Conservation (phyloP, 2,329 filamentous ascomycete species). For the Exophiala xenobiotica region DNA sequence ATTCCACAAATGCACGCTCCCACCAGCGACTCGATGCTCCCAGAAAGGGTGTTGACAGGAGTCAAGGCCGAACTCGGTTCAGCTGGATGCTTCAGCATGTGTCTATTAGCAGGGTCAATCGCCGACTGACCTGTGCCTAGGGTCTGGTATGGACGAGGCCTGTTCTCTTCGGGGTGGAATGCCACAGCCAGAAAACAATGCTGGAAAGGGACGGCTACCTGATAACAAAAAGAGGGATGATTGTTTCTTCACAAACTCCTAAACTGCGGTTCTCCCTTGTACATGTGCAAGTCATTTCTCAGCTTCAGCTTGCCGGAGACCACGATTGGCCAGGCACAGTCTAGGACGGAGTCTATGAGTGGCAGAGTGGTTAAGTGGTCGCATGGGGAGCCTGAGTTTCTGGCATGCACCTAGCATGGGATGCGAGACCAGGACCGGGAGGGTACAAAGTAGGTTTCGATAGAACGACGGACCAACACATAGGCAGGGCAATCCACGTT, state of each 20-base stretch:
- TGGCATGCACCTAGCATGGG: conserved; percentile 24
- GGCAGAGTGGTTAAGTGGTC: conserved; percentile 13
- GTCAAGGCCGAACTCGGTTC: background rate
- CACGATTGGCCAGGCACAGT: conserved; percentile 22
- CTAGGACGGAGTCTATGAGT: conserved; percentile 10
- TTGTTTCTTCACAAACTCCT: background rate
- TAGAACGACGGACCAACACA: conserved; percentile 12
- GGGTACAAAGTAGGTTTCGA: conserved; percentile 11
- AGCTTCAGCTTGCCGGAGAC: conserved; percentile 3
- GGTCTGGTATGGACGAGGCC: conserved; percentile 4
- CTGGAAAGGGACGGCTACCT: conserved; percentile 4
- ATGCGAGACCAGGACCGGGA: conserved; percentile 16
- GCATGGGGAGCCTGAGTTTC: conserved; percentile 20
- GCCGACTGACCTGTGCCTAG: background rate
- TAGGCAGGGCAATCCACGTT: background rate
- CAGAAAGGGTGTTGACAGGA: background rate
- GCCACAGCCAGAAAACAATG: conserved; percentile 4
- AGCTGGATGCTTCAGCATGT: background rate
- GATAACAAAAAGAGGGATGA: background rate
- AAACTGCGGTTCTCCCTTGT: conserved; percentile 17
- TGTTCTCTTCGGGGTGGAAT: conserved; percentile 17
- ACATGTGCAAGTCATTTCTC: conserved; percentile 18
- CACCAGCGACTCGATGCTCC: conserved; percentile 4
- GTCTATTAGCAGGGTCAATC: background rate
- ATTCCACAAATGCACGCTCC: conserved; percentile 3